Conservation (phyloP, 345 rosid genomes). For the Dimocarpus longan region DNA sequence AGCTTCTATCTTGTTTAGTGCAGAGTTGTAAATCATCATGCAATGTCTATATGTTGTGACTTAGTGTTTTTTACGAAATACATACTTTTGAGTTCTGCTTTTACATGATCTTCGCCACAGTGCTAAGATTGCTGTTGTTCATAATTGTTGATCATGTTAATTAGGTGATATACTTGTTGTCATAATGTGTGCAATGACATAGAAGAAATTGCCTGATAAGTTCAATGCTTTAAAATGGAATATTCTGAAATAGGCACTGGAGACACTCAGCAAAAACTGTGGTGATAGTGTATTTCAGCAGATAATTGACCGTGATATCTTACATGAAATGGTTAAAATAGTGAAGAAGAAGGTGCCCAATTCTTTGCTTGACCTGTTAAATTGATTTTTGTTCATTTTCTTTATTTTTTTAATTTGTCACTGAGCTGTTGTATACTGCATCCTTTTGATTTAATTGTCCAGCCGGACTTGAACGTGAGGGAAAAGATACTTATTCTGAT, state of each 20-base stretch:
- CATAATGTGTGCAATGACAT: not conserved
- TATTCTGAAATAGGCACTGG: conserved; percentile 66
- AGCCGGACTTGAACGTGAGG: conserved; percentile 93
- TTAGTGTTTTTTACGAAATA: not conserved
- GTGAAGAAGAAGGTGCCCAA: conserved; percentile 89
- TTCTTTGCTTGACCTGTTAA: conserved; percentile 17
- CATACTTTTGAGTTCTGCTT: not conserved
- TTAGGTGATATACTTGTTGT: not conserved
- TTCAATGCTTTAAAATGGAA: conserved; percentile 2
- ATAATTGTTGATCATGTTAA: not conserved
- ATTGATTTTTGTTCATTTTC: conserved; percentile 18
- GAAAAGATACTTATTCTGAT: conserved; percentile 83
- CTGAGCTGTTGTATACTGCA: not conserved
- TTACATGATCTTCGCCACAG: not conserved
- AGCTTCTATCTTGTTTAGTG: conserved; percentile 5
- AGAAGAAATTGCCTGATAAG: conserved; percentile 2
- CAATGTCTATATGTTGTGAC: not conserved
- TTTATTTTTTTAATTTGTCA: conserved; percentile 6
- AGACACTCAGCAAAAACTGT: conserved; percentile 93
- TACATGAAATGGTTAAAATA: conserved; percentile 95
- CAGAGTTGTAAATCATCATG: not conserved
- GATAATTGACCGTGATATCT: conserved; percentile 87
- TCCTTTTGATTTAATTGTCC: conserved; percentile 34
- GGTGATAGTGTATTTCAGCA: conserved; percentile 83
- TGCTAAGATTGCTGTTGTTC: not conserved